These are phyloP conservation scores for Trichoderma arundinaceum DNA, from an alignment of 2,329 filamentous ascomycete species.

Conservation along the genomic window DNA sequence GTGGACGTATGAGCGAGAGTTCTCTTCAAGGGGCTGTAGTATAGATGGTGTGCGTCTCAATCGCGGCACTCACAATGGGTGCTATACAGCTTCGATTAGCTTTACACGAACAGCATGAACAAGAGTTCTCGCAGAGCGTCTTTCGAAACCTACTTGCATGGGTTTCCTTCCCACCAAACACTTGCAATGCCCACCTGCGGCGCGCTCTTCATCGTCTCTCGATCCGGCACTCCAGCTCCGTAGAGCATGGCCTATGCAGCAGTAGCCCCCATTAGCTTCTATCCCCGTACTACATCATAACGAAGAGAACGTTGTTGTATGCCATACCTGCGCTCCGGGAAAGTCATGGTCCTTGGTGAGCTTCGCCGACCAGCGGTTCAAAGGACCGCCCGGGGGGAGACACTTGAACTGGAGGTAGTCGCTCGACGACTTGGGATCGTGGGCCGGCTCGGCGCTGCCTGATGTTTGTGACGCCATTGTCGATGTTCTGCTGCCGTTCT, in stretches of 20 bases:
- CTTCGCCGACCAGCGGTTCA: slow-evolving; percentile 86
- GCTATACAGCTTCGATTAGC: slow-evolving; percentile 37
- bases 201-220: slow-evolving; percentile 84
- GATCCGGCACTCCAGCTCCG: slow-evolving; percentile 83
- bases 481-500: not conserved
- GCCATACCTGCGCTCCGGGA: slow-evolving; percentile 79
- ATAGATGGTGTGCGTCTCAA: not conserved
- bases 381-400: slow-evolving; percentile 57
- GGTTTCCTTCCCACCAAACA: slow-evolving; percentile 98
- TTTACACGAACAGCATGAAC: not conserved
- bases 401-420: slow-evolving; percentile 61
- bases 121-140: no score
- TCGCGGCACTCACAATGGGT: slow-evolving; percentile 48
- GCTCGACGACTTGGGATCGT: slow-evolving; percentile 53
- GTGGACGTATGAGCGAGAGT: slow-evolving; percentile 4
- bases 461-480: slow-evolving; percentile 40
- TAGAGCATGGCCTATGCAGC: slow-evolving; percentile 83
- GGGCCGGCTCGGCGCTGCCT: slow-evolving; percentile 35
- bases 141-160: slow-evolving; percentile 76
- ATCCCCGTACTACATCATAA: no score
- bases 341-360: slow-evolving; percentile 88
- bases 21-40: no score
- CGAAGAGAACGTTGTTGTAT: no score
- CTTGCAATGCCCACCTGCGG: slow-evolving; percentile 90
- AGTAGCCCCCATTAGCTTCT: not conserved